Conservation (phyloP, 306 rosid genomes). For the Acacia acuminata region DNA sequence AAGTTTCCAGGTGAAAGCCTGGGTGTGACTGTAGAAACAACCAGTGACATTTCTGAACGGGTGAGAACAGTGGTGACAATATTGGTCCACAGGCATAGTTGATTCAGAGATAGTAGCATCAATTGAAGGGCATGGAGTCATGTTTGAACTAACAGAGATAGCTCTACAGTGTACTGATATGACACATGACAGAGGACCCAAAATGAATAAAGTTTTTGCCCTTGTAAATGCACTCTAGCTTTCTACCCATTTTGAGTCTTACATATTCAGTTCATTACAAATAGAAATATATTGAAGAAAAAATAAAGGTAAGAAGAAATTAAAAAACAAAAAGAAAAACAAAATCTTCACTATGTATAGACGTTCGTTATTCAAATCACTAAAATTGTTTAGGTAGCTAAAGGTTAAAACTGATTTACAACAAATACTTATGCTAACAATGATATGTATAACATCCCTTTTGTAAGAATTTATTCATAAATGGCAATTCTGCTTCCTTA, state of each 20-base stretch:
- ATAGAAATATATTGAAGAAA: no score
- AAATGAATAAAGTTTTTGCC: no score
- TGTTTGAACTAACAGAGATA: no score
- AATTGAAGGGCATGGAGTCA: no score
- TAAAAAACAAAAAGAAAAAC: no score
- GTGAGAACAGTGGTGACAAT: slow-evolving; percentile 61
- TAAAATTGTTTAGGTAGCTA: not conserved
- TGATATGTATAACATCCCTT: not conserved
- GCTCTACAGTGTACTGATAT: slow-evolving; percentile 42
- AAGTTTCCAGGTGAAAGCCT: slow-evolving; percentile 59
- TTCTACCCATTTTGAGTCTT: no score
- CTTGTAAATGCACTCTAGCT: no score
- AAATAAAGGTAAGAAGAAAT: no score
- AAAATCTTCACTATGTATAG: no score
- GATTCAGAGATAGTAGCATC: slow-evolving; percentile 53
- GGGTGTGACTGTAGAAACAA: slow-evolving; percentile 36
- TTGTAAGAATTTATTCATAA: not conserved
- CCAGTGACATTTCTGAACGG: slow-evolving; percentile 66
- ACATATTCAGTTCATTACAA: no score
- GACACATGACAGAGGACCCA: slow-evolving; percentile 8
- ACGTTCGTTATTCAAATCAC: not conserved
- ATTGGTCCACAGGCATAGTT: slow-evolving; percentile 73
- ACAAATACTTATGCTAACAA: no score
- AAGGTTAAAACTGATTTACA: no score
- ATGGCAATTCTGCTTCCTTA: not conserved